phyloP scores from a whole-genome alignment of 495 filamentous ascomycete species.

The Parachaetomium inaequale region DNA sequence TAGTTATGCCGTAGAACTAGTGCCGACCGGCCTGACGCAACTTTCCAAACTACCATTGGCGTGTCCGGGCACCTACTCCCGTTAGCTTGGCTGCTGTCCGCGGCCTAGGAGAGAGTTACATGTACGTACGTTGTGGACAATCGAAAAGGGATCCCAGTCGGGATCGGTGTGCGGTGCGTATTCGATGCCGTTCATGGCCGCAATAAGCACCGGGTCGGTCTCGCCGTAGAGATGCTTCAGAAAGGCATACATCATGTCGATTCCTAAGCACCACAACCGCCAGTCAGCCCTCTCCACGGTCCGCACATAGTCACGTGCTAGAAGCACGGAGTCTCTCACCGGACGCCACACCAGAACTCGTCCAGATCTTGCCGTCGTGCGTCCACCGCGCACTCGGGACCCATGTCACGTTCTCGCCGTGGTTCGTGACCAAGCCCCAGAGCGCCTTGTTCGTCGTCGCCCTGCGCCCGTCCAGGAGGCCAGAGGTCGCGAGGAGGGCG shows the following conservation, averaged over 20 bases:
- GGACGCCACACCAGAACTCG: conserved; percentile 27
- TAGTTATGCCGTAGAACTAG: background rate
- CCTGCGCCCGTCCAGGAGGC: conserved; percentile 53
- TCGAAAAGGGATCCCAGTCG: conserved; percentile 36
- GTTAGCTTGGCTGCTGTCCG: background rate
- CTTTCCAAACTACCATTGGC: conserved; percentile 2
- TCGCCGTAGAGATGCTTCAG: conserved; percentile 45
- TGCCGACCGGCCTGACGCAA: background rate
- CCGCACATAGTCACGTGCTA: background rate
- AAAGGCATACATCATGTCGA: conserved; percentile 60
- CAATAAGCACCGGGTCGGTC: conserved; percentile 26
- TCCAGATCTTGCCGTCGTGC: conserved; percentile 65
- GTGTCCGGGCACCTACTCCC: background rate
- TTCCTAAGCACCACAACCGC: conserved; percentile 51
- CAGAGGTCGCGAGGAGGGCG: conserved; percentile 49
- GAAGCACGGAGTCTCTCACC: background rate
- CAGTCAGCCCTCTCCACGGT: background rate
- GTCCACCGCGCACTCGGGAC: conserved; percentile 62
- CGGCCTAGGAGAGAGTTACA: background rate
- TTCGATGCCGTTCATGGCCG: conserved; percentile 25
- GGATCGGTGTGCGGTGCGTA: conserved; percentile 36
- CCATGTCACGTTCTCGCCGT: conserved; percentile 53
- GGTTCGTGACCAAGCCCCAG: conserved; percentile 40
- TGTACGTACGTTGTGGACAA: conserved; percentile 19
- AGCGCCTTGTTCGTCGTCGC: conserved; percentile 56